These are phyloP conservation scores for Geranium brycei DNA, from an alignment of 345 rosid genomes.

Conservation along the genomic window DNA sequence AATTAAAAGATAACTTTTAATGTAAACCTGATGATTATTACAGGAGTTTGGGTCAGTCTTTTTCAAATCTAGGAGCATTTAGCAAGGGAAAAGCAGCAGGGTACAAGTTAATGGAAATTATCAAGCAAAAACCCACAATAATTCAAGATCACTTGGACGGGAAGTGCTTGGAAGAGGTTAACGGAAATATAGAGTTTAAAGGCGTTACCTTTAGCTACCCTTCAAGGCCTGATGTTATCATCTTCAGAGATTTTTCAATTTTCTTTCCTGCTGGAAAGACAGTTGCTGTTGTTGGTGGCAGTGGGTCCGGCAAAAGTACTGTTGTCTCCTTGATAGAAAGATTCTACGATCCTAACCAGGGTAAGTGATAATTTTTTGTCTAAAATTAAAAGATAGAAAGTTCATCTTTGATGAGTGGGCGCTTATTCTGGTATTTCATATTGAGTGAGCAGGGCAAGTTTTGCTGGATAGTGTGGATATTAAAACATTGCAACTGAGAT, in stretches of 20 bases:
- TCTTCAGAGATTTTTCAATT: constrained; percentile 73
- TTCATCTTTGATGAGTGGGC: constrained; percentile 9
- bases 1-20: not conserved
- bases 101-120: constrained; percentile 89
- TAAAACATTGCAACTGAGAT: constrained; percentile 73
- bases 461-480: constrained; percentile 81
- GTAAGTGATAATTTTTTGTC: constrained; percentile 26
- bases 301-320: constrained; percentile 98
- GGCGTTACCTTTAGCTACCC: constrained; percentile 93
- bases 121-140: constrained; percentile 82
- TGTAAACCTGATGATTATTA: constrained; percentile 9
- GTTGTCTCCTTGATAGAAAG: constrained; percentile 92
- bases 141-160: constrained; percentile 62
- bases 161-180: constrained; percentile 59
- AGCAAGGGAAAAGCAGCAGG: constrained; percentile 99
- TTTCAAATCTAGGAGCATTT: constrained; percentile 96
- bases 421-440: constrained; percentile 3
- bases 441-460: constrained; percentile 59
- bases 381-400: not conserved
- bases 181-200: constrained; percentile 85
- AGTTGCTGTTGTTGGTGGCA: constrained; percentile 94
- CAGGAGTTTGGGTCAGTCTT: constrained; percentile 99
- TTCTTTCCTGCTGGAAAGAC: constrained; percentile 97
- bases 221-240: constrained; percentile 87
- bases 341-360: constrained; percentile 84